A percentile compares a stretch with the other conserved stretches of the same genome.
Evolutionary conservation across 164 flowering plant species (phyloP).

Genomic region (Stephania japonica): DNA sequence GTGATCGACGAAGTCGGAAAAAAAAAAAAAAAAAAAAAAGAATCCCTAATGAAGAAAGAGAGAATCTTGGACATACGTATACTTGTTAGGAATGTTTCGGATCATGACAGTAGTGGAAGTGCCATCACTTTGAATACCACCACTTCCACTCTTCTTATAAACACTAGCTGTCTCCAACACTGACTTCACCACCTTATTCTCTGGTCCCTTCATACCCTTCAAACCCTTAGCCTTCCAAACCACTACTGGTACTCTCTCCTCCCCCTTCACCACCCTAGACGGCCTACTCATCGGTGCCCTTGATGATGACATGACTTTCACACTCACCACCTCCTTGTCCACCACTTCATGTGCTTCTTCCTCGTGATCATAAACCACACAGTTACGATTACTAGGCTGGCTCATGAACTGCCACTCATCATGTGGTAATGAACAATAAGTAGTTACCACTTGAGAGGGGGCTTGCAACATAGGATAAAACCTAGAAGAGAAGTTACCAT

Average conservation of each 20-base stretch:
- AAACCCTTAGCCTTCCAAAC: background rate
- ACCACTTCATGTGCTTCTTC: background rate
- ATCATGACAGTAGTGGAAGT: slow-evolving; percentile 22
- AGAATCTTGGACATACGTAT: background rate
- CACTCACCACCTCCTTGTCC: background rate
- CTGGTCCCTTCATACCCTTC: background rate
- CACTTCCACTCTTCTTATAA: no score
- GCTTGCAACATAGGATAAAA: no score
- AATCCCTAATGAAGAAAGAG: background rate
- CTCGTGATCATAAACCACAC: background rate
- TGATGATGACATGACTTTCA: background rate
- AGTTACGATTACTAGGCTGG: background rate
- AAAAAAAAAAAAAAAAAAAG: no score
- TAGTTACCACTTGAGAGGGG: no score
- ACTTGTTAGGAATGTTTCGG: slow-evolving; percentile 20
- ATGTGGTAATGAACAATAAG: no score
- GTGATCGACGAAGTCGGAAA: no score
- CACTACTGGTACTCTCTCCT: background rate
- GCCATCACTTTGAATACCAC: background rate
- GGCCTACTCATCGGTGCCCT: background rate
- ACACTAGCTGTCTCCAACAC: background rate
- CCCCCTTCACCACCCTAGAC: background rate
- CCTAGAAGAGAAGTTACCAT: no score
- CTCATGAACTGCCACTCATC: background rate
- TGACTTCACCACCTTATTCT: background rate